phyloP scores from a whole-genome alignment of 768 basidiomycete species.

The Fomitopsis pulvina region DNA sequence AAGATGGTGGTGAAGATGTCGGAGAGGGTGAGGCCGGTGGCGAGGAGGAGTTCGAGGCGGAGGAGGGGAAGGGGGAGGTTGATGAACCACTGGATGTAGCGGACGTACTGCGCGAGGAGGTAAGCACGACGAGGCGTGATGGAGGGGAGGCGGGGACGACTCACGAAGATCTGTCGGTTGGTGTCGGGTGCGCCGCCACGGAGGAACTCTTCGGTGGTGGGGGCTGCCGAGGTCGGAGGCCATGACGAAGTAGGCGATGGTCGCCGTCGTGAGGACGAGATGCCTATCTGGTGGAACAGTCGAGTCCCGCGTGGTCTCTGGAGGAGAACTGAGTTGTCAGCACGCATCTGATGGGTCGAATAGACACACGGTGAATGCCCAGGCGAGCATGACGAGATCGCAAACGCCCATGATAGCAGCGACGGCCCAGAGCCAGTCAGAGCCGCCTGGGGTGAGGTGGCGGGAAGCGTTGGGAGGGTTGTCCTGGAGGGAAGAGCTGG shows the following conservation, averaged over 20 bases:
- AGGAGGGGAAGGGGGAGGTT: conserved; percentile 43
- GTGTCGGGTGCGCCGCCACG: conserved; percentile 16
- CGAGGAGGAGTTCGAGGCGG: conserved; percentile 38
- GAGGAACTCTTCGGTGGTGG: conserved; percentile 37
- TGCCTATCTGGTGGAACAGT: conserved; percentile 43
- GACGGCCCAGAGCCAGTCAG: conserved; percentile 53
- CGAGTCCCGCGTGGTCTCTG: conserved; percentile 35
- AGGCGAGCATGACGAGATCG: conserved; percentile 32
- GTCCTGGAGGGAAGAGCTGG: conserved; percentile 20
- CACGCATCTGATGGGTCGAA: neutral
- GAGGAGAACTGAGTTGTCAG: neutral
- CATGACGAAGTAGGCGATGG: conserved; percentile 46
- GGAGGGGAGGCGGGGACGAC: conserved; percentile 1
- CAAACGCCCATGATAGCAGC: conserved; percentile 42
- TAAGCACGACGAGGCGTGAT: neutral
- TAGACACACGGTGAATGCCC: conserved; percentile 29
- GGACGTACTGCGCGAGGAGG: conserved; percentile 28
- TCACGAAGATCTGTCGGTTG: conserved; percentile 39
- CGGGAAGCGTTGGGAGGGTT: conserved; percentile 31
- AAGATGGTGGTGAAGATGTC: conserved; percentile 40
- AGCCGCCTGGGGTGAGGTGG: conserved; percentile 38
- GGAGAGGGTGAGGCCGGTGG: conserved; percentile 38
- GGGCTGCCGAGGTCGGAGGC: conserved; percentile 48
- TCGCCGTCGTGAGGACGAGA: conserved; percentile 39
- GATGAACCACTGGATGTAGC: conserved; percentile 50